Percentiles rank a stretch among this genome's conserved stretches.
Conservation (phyloP, 345 rosid species). For the Litchi chinensis region DNA sequence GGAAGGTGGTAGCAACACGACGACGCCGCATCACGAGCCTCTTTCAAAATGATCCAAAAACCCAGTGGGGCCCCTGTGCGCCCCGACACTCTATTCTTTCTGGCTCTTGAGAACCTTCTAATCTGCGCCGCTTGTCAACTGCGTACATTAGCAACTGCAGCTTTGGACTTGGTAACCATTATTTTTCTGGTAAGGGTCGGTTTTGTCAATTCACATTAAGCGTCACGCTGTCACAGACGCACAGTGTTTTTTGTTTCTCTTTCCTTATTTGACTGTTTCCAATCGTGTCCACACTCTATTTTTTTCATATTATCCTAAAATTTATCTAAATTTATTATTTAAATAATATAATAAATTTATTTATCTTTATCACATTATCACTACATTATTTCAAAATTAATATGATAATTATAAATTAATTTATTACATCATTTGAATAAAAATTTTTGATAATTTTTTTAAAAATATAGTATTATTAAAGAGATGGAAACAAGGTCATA, state of each 20-base stretch:
- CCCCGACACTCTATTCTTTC: no score
- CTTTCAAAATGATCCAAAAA: background rate
- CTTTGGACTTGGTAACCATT: no score
- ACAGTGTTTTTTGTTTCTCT: background rate
- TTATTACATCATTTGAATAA: no score
- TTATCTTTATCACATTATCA: no score
- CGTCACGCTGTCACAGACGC: background rate
- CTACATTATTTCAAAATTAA: no score
- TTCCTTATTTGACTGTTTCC: background rate
- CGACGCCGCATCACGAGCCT: slow-evolving; percentile 13
- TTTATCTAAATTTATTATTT: no score
- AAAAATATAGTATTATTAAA: no score
- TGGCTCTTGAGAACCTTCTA: background rate
- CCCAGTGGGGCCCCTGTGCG: background rate
- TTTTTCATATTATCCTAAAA: no score
- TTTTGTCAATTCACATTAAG: background rate
- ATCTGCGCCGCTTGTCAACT: background rate
- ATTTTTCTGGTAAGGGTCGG: background rate
- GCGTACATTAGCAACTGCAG: background rate
- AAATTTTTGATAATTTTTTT: no score
- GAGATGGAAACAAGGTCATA: no score
- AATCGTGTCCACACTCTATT: background rate
- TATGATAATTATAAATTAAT: no score
- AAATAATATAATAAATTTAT: no score
- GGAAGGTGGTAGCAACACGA: background rate